Evolutionary conservation across 2,329 filamentous ascomycete genomes (phyloP), one percentile per base, ranked within the genome.

Genomic region (Ramularia endophylla): DNA sequence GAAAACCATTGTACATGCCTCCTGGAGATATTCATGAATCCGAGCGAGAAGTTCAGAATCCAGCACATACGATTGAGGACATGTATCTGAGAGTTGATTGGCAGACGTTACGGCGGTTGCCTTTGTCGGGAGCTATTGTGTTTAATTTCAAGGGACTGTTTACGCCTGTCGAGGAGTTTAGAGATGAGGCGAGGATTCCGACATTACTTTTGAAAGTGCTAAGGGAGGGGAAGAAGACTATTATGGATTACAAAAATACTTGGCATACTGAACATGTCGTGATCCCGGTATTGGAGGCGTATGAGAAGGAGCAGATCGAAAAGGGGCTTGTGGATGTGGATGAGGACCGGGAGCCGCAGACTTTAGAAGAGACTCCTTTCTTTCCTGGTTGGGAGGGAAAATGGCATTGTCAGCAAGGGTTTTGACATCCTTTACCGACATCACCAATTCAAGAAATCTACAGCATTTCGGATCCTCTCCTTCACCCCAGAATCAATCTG

Each of bases 141-240:
- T 94, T 94, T 69, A 94, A 92, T 62, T 94, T 90, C 75, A 94
- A 90, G 58, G 86, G 83, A 0, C 63, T 92, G 0, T 94, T 94
- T 63, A 92, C 86, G 0, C 83, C 84, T 0, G 61, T 94, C 0
- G 60, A 71, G 0, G 78, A 83, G 48, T 80, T 94, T 43, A 68
- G 76, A 2, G 71, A 83, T 42, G 87, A 94, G 60, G 77, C 84
- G 0, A 83, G 79, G 34, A 67, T 94, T 0, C 87, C 87, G 0
- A 76, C 75, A 0, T 59, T 94, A 4, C 39, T 87, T 2, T 62
- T 79, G 2, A 85, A 83, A 63, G 67, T 92, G 1, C 54, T 90
- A n/a, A 74, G 69, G 15, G 78, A 86, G 20, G 85, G 82, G 2
- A 87, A 87, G 63, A 73, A 72, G 57, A 78, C 64, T 28, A 55